These are phyloP conservation scores for Suillus sp. DNA, from an alignment of 768 basidiomycete genomes.

Conservation along the genomic window DNA sequence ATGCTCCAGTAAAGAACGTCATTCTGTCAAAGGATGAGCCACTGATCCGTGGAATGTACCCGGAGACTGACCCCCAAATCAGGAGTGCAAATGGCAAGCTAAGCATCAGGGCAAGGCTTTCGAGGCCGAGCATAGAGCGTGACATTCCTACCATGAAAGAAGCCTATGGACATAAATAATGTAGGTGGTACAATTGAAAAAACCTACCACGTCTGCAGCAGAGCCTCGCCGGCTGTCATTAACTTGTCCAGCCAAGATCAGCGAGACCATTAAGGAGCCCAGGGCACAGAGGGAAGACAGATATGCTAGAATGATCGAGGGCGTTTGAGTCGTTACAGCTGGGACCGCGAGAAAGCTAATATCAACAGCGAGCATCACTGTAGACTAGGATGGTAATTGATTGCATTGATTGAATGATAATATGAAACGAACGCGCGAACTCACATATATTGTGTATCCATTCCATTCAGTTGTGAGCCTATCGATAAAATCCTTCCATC, in stretches of 20 bases:
- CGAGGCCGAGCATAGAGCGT: slow-evolving; percentile 23
- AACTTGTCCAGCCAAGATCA: slow-evolving; percentile 41
- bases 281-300: slow-evolving; percentile 40
- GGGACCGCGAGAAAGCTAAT: slow-evolving; percentile 56
- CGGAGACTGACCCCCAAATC: slow-evolving; percentile 32
- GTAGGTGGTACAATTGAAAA: neutral
- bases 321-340: slow-evolving; percentile 30
- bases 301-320: slow-evolving; percentile 32
- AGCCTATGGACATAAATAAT: slow-evolving; percentile 22
- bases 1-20: slow-evolving; percentile 11
- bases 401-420: neutral
- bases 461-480: slow-evolving; percentile 49
- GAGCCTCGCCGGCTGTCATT: slow-evolving; percentile 27
- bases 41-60: neutral
- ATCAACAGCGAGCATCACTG: slow-evolving; percentile 54
- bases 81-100: slow-evolving; percentile 36
- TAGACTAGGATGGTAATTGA: slow-evolving; percentile 37
- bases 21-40: slow-evolving; percentile 6
- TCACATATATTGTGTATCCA: slow-evolving; percentile 49
- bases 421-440: slow-evolving; percentile 15
- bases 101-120: slow-evolving; percentile 34
- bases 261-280: slow-evolving; percentile 37
- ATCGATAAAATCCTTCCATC: slow-evolving; percentile 43
- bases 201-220: slow-evolving; percentile 34
- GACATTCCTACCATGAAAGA: slow-evolving; percentile 25